Base-by-base conservation (phyloP, 139 green algal species). In the Tetradesmus lagerheimii region DNA sequence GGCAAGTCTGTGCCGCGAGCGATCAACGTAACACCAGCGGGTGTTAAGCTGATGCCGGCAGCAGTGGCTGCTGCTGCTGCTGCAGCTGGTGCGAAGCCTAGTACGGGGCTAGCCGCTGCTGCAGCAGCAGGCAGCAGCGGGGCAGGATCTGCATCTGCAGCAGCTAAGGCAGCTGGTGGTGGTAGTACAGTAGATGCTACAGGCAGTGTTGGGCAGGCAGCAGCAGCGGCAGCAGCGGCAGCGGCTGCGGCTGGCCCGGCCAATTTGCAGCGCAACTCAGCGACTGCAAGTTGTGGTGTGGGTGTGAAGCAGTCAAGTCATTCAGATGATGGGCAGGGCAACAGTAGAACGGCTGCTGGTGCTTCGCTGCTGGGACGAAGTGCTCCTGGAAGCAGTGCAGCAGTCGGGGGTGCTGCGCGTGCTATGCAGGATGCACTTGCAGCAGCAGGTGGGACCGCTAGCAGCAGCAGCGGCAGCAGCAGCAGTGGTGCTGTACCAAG, bases 1-100 rank as follows among this genome's bases (percentile, higher is more conserved):
- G 86, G 86, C 20, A 90, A 90, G 86, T 18, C 75, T 25, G 20
- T 83, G 74, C 86, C 74, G 5, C 74, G 86, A 18, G 86, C 50
- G 1, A 84, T 90, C 83, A 88, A 80, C 29, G 83, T 88, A 5
- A 88, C 83, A 9, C 83, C 83, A 29, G n/a, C 83, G 9, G 83
- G 83, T 15, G 31, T 34, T 1, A 88, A 88, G 50, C 23, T 88
- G 23, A 11, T 23, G 1, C 29, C 64, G 9, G 23, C 83, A 57
- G 35, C 57, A 41, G 83, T 9, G 14, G n/a, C 43, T 67, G 45
- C 41, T 71, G 41, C 79, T 85, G 79, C 39, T 71, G 41, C 1
- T 71, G 78, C 27, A n/a, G n/a, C n/a, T n/a, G n/a, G n/a, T 84
- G 35, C 34, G 4, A 35, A 31, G 27, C 39, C 43, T 43, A n/a